These are phyloP conservation scores for Zarea fungicola DNA, from an alignment of 2,329 filamentous ascomycete species.

Conservation along the genomic window DNA sequence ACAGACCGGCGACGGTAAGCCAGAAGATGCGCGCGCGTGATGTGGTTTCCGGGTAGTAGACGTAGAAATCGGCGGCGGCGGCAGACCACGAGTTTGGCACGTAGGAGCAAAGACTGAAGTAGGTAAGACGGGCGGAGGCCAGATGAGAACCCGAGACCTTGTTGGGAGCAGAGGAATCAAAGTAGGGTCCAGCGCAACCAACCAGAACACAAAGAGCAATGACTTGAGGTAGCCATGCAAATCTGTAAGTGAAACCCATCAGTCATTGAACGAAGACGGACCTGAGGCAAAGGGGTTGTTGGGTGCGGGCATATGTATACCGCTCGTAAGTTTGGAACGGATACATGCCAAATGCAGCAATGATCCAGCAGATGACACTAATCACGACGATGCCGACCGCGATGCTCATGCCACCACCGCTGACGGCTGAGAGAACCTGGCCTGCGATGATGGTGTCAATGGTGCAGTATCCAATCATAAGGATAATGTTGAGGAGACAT, in stretches of 20 bases:
- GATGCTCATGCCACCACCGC: constrained; percentile 57
- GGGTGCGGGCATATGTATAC: too few species aligned
- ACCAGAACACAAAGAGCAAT: constrained; percentile 69
- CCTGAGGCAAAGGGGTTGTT: too few species aligned
- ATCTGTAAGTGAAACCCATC: too few species aligned
- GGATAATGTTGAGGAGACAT: constrained; percentile 42
- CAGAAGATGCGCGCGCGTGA: constrained; percentile 59
- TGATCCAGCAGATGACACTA: constrained; percentile 66
- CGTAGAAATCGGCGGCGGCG: constrained; percentile 73
- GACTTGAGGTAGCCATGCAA: constrained; percentile 59
- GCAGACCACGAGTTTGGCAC: constrained; percentile 54
- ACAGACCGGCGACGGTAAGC: constrained; percentile 64
- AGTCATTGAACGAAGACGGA: too few species aligned
- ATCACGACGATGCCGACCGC: constrained; percentile 73
- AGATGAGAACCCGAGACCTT: constrained; percentile 56
- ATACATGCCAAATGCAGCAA: constrained; percentile 53
- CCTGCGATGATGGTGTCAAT: constrained; percentile 78
- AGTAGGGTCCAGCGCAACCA: constrained; percentile 58
- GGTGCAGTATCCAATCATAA: constrained; percentile 69
- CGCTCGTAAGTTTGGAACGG: constrained; percentile 68
- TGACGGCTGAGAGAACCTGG: constrained; percentile 71
- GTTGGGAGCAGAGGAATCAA: constrained; percentile 56
- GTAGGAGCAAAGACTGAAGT: constrained; percentile 64
- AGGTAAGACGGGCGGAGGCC: constrained; percentile 56
- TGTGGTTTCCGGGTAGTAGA: constrained; percentile 64